phyloP scores from a whole-genome alignment of 306 rosid species.

The Citrullus colocynthis region DNA sequence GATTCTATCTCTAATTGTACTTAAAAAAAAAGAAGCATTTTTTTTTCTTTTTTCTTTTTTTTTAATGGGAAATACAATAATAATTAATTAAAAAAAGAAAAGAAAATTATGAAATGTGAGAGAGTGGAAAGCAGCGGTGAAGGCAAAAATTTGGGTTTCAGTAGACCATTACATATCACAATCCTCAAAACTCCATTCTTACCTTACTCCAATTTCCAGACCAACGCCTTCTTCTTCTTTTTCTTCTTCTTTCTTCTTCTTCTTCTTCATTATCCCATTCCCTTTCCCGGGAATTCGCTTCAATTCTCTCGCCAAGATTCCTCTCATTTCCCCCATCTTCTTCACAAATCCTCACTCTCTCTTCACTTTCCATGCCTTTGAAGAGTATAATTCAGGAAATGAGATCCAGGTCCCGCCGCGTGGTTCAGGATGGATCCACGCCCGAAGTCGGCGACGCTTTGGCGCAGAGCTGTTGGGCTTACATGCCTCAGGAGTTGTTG shows the following conservation, averaged over 20 bases:
- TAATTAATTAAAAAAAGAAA: not conserved
- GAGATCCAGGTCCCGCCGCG: constrained; percentile 76
- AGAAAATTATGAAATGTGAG: not conserved
- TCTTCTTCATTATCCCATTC: not conserved
- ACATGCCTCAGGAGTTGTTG: constrained; percentile 85
- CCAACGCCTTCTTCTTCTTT: not conserved
- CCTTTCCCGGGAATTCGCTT: not conserved
- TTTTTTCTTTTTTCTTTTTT: no score
- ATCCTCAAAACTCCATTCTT: not conserved
- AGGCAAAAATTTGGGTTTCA: not conserved
- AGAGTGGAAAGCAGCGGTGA: not conserved
- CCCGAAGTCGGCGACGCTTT: constrained; percentile 33
- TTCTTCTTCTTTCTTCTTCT: not conserved
- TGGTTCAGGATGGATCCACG: constrained; percentile 28
- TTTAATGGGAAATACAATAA: no score
- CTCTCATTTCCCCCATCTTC: not conserved
- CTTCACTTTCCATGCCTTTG: constrained; percentile 35
- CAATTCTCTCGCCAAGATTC: not conserved
- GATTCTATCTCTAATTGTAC: no score
- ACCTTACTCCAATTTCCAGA: constrained; percentile 1
- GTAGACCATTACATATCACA: not conserved
- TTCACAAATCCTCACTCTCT: not conserved
- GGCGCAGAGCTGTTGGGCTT: constrained; percentile 95
- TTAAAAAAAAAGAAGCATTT: no score
- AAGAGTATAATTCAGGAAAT: constrained; percentile 66